These are phyloP conservation scores for Pseudonitzschia pungens DNA, from an alignment of 108 stramenopile species.

Conservation along the genomic window DNA sequence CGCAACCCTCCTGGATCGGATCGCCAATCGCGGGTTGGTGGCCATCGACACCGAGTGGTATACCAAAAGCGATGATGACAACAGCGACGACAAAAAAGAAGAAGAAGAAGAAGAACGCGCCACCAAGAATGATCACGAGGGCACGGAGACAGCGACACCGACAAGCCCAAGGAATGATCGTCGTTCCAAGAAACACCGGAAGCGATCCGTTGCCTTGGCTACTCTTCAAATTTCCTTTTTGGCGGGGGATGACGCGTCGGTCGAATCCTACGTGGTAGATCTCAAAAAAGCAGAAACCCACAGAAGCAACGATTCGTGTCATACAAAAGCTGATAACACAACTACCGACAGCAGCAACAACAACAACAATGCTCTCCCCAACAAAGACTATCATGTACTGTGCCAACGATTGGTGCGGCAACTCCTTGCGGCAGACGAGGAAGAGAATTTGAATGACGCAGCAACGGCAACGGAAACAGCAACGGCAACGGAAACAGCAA, in stretches of 20 bases:
- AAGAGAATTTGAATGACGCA: neutral
- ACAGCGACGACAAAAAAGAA: neutral
- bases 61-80: neutral
- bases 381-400: neutral
- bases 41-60: slow-evolving; percentile 43
- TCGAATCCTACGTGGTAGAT: slow-evolving; percentile 15
- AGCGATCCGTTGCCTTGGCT: neutral
- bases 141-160: no score
- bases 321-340: no score
- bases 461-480: neutral
- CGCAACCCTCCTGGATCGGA: neutral
- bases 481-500: neutral
- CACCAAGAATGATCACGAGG: no score
- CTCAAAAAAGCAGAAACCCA: neutral
- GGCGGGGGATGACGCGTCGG: neutral
- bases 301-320: no score
- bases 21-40: slow-evolving; percentile 20
- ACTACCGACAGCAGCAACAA: neutral
- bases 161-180: no score
- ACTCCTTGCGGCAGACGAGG: neutral
- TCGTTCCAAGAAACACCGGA: neutral
- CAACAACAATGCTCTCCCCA: neutral
- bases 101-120: neutral
- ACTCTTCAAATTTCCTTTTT: slow-evolving; percentile 3
- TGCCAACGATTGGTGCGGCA: slow-evolving; percentile 5